Base-by-base conservation (phyloP, 176 grass and related monocot genomes). In the Pontederia paniculata region DNA sequence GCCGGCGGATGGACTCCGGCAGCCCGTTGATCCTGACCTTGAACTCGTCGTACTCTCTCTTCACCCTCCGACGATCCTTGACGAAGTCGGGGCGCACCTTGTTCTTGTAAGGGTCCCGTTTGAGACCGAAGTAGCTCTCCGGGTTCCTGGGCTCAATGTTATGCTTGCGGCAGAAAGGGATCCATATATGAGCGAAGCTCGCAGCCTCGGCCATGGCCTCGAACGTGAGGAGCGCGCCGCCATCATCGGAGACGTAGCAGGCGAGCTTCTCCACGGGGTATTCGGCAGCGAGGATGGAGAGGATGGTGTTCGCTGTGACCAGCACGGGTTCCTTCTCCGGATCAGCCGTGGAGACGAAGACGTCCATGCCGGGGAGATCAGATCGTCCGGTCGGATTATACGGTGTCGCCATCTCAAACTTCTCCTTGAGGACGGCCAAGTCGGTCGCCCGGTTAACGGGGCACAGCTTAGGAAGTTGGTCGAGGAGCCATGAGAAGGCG, bases 161-260 rank as follows among this genome's bases (percentile, higher is more conserved):
- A 63, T 97, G 93, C 68, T 97, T 97, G 67, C 88, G 76, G 80
- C 93, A 97, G 75, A 97, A 97, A 44, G 93, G 93, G 46, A 97
- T 83, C 93, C 93, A 97, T 8, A 88, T 23, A 43, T 87, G 63
- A 16, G 93, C 93, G 28, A 97, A 97, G 69, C 86, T 97, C 1
- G 93, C 93, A 3, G 93, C 93, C 73, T 97, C 93, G 25, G 93
- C 93, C 93, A 97, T 97, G 9, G 93, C 93, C 54, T 97, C 93
- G 0, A 97, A 97, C 20, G 93, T 97, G 44, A 97, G 93, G 46
- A 97, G 67, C 22, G 93, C 93, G 9, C 93, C 93, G 42, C 93
- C 93, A 62, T 97, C 93, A 21, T 97, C 93, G 9, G 93, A 97
- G 41, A 90, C 47, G 17, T 97, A 97, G 55, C 91, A 97, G 11